A percentile compares a stretch with the other conserved stretches of the same genome.
Conservation (phyloP, 2,329 filamentous ascomycete species). For the Exutisphaerella laricina region DNA sequence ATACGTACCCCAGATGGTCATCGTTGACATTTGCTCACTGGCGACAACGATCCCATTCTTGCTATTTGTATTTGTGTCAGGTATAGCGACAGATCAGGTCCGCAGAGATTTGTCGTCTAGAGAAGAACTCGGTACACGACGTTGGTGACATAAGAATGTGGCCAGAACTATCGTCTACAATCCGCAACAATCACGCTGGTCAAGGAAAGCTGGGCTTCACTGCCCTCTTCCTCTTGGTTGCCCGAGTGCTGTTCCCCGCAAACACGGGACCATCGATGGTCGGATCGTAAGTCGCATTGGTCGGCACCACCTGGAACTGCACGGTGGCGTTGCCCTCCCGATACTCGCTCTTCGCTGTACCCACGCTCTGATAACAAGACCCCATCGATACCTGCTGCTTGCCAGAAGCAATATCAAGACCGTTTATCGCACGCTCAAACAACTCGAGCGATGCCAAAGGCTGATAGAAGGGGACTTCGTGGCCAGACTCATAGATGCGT, state of each 20-base stretch:
- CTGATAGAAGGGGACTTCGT: constrained; percentile 50
- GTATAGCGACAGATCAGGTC: no score
- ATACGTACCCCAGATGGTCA: no score
- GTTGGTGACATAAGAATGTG: no score
- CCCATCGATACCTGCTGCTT: constrained; percentile 35
- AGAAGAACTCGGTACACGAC: no score
- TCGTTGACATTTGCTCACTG: no score
- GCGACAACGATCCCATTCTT: no score
- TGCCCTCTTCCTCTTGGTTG: background rate
- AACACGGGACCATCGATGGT: background rate
- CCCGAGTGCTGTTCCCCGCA: background rate
- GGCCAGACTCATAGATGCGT: constrained; percentile 44
- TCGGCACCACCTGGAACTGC: constrained; percentile 36
- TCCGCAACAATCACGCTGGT: no score
- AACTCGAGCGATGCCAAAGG: constrained; percentile 41
- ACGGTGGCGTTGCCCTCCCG: constrained; percentile 40
- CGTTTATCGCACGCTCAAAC: constrained; percentile 43
- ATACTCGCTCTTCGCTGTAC: constrained; percentile 11
- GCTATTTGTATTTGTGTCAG: no score
- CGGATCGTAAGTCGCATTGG: background rate
- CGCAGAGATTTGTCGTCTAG: no score
- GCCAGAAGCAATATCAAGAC: constrained; percentile 48
- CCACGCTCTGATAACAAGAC: constrained; percentile 6
- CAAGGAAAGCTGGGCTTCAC: no score
- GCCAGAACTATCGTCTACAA: no score